These are phyloP conservation scores for Mortierella sp. DNA, from an alignment of 371 early-diverging fungal genomes.

Conservation along the genomic window DNA sequence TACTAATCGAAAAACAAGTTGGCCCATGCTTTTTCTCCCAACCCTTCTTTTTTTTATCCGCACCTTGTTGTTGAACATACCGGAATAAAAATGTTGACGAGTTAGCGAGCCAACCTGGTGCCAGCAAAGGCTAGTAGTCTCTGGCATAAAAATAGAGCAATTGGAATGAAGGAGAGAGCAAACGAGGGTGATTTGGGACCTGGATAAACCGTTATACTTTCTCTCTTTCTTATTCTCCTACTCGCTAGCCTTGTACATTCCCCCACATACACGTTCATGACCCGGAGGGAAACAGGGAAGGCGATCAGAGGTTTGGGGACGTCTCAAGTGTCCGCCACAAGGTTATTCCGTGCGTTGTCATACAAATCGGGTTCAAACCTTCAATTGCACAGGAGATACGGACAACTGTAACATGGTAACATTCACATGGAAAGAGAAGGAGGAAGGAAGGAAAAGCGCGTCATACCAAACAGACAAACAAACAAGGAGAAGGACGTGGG, in stretches of 20 bases:
- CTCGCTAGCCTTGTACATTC: background rate
- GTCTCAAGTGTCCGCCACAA: background rate
- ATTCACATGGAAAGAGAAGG: background rate
- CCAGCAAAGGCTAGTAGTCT: background rate
- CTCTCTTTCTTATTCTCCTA: no score
- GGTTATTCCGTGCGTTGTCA: constrained; percentile 2
- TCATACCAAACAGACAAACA: no score
- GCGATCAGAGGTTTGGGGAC: background rate
- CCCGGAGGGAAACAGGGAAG: background rate
- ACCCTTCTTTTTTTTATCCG: background rate
- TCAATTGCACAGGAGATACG: background rate
- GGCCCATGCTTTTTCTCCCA: background rate
- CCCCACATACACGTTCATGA: background rate
- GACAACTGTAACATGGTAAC: background rate
- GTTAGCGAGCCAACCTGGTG: background rate
- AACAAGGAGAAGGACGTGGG: no score
- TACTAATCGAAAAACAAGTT: background rate
- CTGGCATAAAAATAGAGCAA: no score
- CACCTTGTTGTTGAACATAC: background rate
- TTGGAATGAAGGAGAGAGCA: no score
- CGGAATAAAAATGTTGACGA: background rate
- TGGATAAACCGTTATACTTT: no score
- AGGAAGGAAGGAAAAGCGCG: background rate
- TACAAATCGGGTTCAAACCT: background rate
- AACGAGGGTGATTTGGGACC: no score